These are phyloP conservation scores for Sclerotinia borealis DNA, from an alignment of 2,329 filamentous ascomycete species.

Conservation along the genomic window DNA sequence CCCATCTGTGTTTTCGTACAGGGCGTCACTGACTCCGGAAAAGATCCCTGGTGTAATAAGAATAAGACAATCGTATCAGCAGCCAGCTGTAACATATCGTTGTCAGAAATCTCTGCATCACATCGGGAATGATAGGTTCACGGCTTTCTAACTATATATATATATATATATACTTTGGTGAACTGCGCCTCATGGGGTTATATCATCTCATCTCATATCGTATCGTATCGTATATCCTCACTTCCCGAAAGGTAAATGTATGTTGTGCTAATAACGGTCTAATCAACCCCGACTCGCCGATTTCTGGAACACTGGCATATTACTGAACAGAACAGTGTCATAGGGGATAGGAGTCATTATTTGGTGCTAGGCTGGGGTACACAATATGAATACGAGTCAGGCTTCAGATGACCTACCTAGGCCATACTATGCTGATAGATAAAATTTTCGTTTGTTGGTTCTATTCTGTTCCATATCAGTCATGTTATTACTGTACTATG, in stretches of 20 bases:
- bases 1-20: constrained; percentile 4
- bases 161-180: not conserved
- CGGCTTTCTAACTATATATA: not conserved
- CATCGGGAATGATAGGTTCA: not conserved
- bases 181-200: not conserved
- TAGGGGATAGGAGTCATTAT: not conserved
- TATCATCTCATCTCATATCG: not conserved
- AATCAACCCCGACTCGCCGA: not conserved
- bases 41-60: not conserved
- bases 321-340: not conserved
- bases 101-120: not conserved
- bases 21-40: not conserved
- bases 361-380: not conserved
- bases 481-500: too few species aligned
- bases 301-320: not conserved
- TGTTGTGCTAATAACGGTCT: not conserved
- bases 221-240: not conserved
- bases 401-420: not conserved
- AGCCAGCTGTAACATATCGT: not conserved
- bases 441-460: not conserved
- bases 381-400: constrained; percentile 3
- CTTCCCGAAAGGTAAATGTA: not conserved
- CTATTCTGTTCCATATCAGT: not conserved
- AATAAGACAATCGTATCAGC: not conserved
- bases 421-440: too few species aligned